Conservation (phyloP, 2,329 filamentous ascomycete genomes). For the Fusarium setosum region DNA sequence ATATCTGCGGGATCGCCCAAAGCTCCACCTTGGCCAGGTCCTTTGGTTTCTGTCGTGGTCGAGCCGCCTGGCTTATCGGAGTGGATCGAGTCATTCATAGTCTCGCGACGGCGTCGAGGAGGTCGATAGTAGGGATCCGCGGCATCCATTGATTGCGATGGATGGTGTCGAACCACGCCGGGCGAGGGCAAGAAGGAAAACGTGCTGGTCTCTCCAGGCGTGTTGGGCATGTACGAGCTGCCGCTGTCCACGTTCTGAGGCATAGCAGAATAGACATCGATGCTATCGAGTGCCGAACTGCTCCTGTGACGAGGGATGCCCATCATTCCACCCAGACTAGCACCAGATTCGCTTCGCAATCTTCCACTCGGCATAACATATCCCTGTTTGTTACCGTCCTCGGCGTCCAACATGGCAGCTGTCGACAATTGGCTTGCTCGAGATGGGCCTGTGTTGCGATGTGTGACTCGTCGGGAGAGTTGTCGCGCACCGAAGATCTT, state of each 20-base stretch:
- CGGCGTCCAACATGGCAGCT: slow-evolving; percentile 80
- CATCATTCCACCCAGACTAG: slow-evolving; percentile 65
- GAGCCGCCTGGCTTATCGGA: slow-evolving; percentile 47
- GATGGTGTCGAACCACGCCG: slow-evolving; percentile 59
- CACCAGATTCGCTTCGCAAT: slow-evolving; percentile 70
- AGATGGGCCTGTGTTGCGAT: slow-evolving; percentile 68
- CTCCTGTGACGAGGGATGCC: slow-evolving; percentile 58
- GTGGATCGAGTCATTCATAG: slow-evolving; percentile 55
- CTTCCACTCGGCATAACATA: slow-evolving; percentile 66
- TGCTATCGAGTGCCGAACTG: slow-evolving; percentile 65
- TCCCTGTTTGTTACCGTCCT: slow-evolving; percentile 72
- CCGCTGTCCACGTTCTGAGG: slow-evolving; percentile 66
- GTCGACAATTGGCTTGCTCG: slow-evolving; percentile 87
- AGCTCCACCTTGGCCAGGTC: slow-evolving; percentile 50
- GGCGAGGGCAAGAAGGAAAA: slow-evolving; percentile 78
- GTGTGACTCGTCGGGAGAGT: slow-evolving; percentile 77
- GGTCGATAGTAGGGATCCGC: slow-evolving; percentile 90
- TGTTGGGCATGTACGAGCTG: slow-evolving; percentile 78
- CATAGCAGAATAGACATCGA: slow-evolving; percentile 58
- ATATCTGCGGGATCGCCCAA: slow-evolving; percentile 53
- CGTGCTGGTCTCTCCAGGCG: slow-evolving; percentile 75
- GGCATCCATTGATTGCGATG: slow-evolving; percentile 60
- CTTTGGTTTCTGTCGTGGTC: slow-evolving; percentile 48
- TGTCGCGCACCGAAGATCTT: slow-evolving; percentile 95
- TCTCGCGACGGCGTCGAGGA: slow-evolving; percentile 77